A percentile compares a stretch with the other conserved stretches of the same genome.
Conservation (phyloP, 2,329 filamentous ascomycete genomes). For the Fusarium sp. region DNA sequence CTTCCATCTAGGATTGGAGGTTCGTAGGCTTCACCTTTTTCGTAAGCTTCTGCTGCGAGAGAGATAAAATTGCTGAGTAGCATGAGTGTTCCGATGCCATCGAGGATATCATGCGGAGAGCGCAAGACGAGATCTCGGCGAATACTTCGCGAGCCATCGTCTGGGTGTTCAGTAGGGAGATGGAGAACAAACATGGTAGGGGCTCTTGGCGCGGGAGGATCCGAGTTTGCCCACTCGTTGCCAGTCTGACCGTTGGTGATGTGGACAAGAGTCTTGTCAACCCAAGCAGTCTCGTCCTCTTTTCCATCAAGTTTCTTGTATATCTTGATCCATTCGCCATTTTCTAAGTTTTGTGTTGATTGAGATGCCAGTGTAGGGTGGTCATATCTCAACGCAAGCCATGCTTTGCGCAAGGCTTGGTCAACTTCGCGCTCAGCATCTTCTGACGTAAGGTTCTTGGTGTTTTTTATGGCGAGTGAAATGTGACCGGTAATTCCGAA, state of each 20-base stretch:
- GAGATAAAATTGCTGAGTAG: constrained; percentile 50
- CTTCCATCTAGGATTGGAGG: constrained; percentile 38
- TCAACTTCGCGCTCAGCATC: constrained; percentile 41
- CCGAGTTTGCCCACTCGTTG: constrained; percentile 52
- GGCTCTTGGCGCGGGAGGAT: constrained; percentile 50
- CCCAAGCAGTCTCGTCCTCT: constrained; percentile 42
- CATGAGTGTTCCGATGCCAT: constrained; percentile 55
- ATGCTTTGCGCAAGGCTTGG: constrained; percentile 50
- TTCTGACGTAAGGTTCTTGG: background rate
- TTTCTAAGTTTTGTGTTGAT: constrained; percentile 34
- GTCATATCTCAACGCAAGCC: constrained; percentile 51
- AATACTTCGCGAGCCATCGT: fast-evolving
- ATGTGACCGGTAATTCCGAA: constrained; percentile 58
- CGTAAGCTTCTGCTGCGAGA: constrained; percentile 43
- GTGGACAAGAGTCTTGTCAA: constrained; percentile 49
- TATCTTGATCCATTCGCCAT: constrained; percentile 46
- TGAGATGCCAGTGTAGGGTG: constrained; percentile 53
- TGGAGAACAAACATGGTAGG: constrained; percentile 53
- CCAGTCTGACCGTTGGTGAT: constrained; percentile 46
- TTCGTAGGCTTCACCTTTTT: constrained; percentile 9
- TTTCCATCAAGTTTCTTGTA: constrained; percentile 26
- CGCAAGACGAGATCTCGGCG: constrained; percentile 53
- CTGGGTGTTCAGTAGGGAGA: background rate
- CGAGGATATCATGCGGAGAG: constrained; percentile 56
- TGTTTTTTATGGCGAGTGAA: constrained; percentile 42